Conservation (phyloP, 495 filamentous ascomycete genomes). For the Aspergillus leporis region DNA sequence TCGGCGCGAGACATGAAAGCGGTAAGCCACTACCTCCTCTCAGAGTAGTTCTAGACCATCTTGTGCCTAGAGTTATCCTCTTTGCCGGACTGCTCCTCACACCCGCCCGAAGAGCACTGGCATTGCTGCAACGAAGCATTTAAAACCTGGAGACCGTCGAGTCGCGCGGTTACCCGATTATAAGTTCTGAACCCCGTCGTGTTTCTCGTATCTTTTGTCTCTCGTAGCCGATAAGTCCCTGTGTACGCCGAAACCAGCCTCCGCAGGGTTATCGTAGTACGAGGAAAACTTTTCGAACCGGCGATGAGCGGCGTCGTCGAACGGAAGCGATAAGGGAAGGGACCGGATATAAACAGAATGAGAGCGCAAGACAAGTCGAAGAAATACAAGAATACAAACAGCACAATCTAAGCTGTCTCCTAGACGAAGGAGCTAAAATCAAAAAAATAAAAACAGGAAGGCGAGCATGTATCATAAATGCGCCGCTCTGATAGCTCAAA, state of each 20-base stretch:
- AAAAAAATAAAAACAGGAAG: not conserved
- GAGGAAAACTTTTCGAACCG: not conserved
- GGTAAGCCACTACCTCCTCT: not conserved
- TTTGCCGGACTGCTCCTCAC: conserved; percentile 13
- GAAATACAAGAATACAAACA: not conserved
- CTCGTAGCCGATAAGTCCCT: not conserved
- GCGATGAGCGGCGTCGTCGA: not conserved
- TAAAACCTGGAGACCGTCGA: not conserved
- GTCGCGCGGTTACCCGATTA: not conserved
- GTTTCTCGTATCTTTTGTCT: not conserved
- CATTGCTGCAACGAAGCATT: conserved; percentile 30
- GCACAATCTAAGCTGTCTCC: not conserved
- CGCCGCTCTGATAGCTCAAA: conserved; percentile 5
- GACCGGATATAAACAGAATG: not conserved
- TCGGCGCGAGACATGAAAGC: not conserved
- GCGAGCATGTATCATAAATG: not conserved
- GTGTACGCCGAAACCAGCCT: not conserved
- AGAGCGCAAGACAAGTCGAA: not conserved
- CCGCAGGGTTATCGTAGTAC: not conserved
- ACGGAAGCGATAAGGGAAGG: not conserved
- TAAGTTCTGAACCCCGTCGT: not conserved
- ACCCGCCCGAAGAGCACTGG: conserved; percentile 17
- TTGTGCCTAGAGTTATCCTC: conserved; percentile 9
- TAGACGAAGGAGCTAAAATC: not conserved
- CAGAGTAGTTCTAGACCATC: conserved; percentile 9